Conservation (phyloP, 1,284 basidiomycete species). For the Ustilago cynodontis region DNA sequence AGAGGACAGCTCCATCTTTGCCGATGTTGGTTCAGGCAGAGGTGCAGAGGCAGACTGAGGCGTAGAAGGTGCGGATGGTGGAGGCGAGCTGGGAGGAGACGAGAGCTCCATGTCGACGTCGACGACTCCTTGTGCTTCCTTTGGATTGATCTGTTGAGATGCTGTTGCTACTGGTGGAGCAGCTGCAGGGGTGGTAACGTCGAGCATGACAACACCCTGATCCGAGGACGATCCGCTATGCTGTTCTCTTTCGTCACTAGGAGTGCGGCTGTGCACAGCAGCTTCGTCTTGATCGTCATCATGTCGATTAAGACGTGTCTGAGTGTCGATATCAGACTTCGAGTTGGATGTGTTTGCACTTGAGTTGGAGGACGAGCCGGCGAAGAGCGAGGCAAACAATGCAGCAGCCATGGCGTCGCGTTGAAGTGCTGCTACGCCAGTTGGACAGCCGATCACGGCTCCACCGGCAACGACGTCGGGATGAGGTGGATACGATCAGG, state of each 20-base stretch:
- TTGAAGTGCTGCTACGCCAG: conserved; percentile 5
- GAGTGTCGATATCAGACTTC: too few relatives aligned
- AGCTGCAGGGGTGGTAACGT: not conserved
- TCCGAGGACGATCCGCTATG: conserved; percentile 5
- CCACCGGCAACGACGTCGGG: not conserved
- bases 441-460: not conserved
- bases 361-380: conserved; percentile 9
- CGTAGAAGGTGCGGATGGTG: conserved; percentile 18
- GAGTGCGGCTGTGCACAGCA: not conserved
- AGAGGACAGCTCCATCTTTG: conserved; percentile 15
- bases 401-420: conserved; percentile 27
- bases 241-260: conserved; percentile 12
- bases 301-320: not conserved
- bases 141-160: not conserved
- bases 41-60: not conserved
- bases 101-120: conserved; percentile 40
- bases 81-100: conserved; percentile 39
- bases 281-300: not conserved
- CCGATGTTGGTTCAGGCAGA: not conserved
- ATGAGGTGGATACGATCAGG: not conserved
- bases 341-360: not conserved
- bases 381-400: conserved; percentile 42
- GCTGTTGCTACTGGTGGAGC: not conserved
- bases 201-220: conserved; percentile 9
- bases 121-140: conserved; percentile 29